Conservation (phyloP, 306 rosid species). For the Quercus rubra region DNA sequence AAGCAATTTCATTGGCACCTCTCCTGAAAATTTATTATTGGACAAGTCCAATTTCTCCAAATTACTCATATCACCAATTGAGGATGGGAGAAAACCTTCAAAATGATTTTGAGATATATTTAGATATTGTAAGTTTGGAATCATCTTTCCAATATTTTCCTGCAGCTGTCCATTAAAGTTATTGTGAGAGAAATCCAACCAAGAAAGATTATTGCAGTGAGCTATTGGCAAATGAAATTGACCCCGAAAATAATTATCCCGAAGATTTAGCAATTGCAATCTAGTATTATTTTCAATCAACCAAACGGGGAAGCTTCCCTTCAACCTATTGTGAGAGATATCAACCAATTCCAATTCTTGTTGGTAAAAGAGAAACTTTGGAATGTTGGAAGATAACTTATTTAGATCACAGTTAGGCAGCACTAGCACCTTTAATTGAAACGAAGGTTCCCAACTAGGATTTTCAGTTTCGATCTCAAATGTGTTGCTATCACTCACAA, state of each 20-base stretch:
- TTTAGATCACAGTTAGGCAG: not conserved
- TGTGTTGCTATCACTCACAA: no score
- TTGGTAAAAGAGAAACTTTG: constrained; percentile 28
- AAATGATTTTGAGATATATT: constrained; percentile 15
- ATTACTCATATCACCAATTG: constrained; percentile 13
- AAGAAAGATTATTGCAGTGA: not conserved
- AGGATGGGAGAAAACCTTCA: constrained; percentile 18
- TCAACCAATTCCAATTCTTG: not conserved
- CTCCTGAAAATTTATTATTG: constrained; percentile 6
- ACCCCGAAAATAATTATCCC: not conserved
- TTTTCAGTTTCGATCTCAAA: constrained; percentile 20
- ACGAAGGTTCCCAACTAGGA: constrained; percentile 3
- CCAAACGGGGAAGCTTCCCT: constrained; percentile 24
- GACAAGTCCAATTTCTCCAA: not conserved
- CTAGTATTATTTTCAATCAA: constrained; percentile 22
- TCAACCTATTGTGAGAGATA: constrained; percentile 16
- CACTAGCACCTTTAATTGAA: constrained; percentile 12
- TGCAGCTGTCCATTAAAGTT: constrained; percentile 11
- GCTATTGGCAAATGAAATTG: not conserved
- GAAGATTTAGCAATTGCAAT: not conserved
- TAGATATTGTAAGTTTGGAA: not conserved
- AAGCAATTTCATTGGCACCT: not conserved
- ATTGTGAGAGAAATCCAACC: constrained; percentile 18
- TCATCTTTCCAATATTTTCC: not conserved
- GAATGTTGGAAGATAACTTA: not conserved